A percentile compares a stretch with the other conserved stretches of the same genome.
phyloP scores from a whole-genome alignment of 2,329 filamentous ascomycete species.

The Colletotrichum nymphaeae region DNA sequence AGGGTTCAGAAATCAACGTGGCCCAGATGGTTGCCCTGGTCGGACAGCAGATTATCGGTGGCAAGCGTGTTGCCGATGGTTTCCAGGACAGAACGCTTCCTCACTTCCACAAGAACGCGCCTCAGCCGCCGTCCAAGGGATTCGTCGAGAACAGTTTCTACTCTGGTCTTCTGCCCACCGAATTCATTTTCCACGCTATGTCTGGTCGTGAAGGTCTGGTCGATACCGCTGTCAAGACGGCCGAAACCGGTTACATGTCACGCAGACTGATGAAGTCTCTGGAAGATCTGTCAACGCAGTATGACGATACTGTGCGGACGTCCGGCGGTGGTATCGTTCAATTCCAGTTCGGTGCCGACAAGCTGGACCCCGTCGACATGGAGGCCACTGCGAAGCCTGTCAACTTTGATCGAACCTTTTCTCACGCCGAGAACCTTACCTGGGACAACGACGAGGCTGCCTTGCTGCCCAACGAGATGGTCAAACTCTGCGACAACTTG shows the following conservation, averaged over 20 bases:
- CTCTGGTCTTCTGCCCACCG: constrained; percentile 86
- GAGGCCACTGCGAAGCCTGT: constrained; percentile 94
- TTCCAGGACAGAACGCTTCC: constrained; percentile 96
- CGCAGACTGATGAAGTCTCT: constrained; percentile 97
- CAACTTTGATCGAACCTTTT: constrained; percentile 91
- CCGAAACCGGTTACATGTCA: constrained; percentile 99
- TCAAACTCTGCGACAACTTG: constrained; percentile 73
- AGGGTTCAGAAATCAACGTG: constrained; percentile 97
- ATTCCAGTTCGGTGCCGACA: constrained; percentile 97
- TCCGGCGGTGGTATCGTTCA: constrained; percentile 91
- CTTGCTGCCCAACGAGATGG: constrained; percentile 80
- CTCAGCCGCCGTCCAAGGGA: constrained; percentile 93
- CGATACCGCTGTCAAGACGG: constrained; percentile 98
- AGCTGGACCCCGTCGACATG: constrained; percentile 97
- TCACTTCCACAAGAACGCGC: constrained; percentile 93
- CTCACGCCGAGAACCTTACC: constrained; percentile 79
- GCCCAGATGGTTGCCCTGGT: constrained; percentile 99
- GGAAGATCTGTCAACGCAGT: constrained; percentile 92
- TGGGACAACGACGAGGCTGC: constrained; percentile 82
- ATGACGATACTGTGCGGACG: constrained; percentile 94
- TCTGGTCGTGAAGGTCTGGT: constrained; percentile 98
- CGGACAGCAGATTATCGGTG: constrained; percentile 97
- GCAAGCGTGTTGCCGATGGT: constrained; percentile 91
- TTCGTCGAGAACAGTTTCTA: constrained; percentile 99
- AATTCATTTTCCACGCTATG: constrained; percentile 98